phyloP scores from a whole-genome alignment of 306 rosid genomes.

The Cyclanthera cordifolia region DNA sequence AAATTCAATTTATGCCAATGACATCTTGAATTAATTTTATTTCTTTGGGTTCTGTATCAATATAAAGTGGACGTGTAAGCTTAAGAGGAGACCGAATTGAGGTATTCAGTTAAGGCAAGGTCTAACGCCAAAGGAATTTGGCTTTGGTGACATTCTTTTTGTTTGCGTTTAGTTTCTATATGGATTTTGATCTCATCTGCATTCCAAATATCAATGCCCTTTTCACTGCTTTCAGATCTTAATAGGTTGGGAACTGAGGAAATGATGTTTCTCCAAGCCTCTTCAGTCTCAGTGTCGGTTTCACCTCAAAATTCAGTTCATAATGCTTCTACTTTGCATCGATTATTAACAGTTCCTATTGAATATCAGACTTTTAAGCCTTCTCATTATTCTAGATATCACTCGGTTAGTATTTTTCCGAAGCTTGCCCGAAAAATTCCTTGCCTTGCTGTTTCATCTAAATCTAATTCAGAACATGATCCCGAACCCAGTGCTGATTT shows the following conservation, averaged over 20 bases:
- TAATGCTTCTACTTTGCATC: slow-evolving; percentile 12
- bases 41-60: too few relatives aligned
- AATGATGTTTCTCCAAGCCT: slow-evolving; percentile 31
- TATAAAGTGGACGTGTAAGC: too few relatives aligned
- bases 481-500: slow-evolving; percentile 16
- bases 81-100: too few relatives aligned
- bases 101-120: background rate
- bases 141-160: background rate
- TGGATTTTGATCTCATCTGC: background rate
- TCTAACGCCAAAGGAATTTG: background rate
- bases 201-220: background rate
- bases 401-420: slow-evolving; percentile 12
- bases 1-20: too few relatives aligned
- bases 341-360: slow-evolving; percentile 13
- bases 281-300: slow-evolving; percentile 19
- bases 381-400: slow-evolving; percentile 9
- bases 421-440: slow-evolving; percentile 27
- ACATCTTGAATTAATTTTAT: too few relatives aligned
- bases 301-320: slow-evolving; percentile 18
- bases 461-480: slow-evolving; percentile 33
- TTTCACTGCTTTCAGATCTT: background rate
- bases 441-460: slow-evolving; percentile 28
- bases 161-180: background rate
- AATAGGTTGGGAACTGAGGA: background rate
- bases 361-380: slow-evolving; percentile 13